Base-by-base conservation (phyloP, 768 basidiomycete species). In the Cubamyces sp. region DNA sequence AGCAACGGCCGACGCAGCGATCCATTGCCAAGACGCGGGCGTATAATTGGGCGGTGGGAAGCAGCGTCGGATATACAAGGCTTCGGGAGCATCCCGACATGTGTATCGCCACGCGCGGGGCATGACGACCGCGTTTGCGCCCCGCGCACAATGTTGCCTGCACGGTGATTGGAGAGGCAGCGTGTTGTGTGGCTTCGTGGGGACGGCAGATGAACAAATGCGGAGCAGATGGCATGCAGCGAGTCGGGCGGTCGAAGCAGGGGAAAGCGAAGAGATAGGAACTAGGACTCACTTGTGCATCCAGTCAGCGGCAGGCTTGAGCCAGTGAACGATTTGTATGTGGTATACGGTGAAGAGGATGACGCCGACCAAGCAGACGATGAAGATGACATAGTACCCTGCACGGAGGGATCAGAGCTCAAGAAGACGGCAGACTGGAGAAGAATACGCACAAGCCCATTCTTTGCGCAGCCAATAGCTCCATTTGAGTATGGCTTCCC, bases 221-320 rank as follows among this genome's bases (percentile, higher is more conserved):
- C 23, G 19, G 45, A 40, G 45, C 14, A 23, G 37, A 8, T 45
- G 49, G 11, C 16, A 28, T 21, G 50, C 50, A 39, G 28, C 34
- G 46, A 5, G 6, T 23, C 21, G 48, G 3, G 48, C 48, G 14
- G 16, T 3, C 3, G 23, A 7, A 25, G 26, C 5, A 4, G 3
- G 9, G 55, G 18, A 41, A 66, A 61, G 37, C 37, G 14, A 0
- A 18, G 50, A 6, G 25, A 43, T 7, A 23, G 19, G 18, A 25
- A 40, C 49, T 19, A 15, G 42, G 57, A 77, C 84, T 70, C 68
- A 88, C 87, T 73, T 73, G 66, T 88, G 82, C 68, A 93, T 75
- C 84, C 83, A 85, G 30, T 80, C 77, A 0, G 90, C 87, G 5
- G 81, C 79, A 0, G 90, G 90, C 26, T 79, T 84, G 49, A 94